Conservation (phyloP, 176 grass and related monocot species). For the Poa pratensis region DNA sequence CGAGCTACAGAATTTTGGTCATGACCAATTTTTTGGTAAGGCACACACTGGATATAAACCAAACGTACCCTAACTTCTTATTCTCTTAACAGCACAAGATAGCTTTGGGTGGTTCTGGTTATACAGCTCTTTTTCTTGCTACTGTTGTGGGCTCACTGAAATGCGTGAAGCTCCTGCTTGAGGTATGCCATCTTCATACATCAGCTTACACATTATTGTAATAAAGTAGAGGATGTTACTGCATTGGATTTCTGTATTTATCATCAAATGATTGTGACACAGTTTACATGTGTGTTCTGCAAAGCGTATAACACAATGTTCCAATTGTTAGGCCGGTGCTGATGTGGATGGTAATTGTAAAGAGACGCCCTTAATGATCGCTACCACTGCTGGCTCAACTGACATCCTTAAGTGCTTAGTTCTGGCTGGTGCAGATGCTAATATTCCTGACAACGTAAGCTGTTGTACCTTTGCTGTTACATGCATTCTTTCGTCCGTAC, state of each 20-base stretch:
- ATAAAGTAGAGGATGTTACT: not conserved
- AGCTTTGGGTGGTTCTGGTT: conserved; percentile 10
- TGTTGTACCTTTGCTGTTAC: not conserved
- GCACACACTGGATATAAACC: too few relatives aligned
- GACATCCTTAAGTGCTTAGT: conserved; percentile 42
- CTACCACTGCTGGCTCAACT: conserved; percentile 34
- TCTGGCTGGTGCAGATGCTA: conserved; percentile 45
- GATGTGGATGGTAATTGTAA: conserved; percentile 41
- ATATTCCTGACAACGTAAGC: conserved; percentile 37
- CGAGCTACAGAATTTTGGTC: too few relatives aligned
- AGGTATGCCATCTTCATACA: conserved; percentile 11
- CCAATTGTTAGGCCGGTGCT: conserved; percentile 43
- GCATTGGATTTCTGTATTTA: not conserved
- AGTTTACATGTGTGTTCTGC: not conserved
- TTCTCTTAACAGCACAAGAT: conserved; percentile 23
- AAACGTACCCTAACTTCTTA: not conserved
- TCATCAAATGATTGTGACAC: conserved; percentile 5
- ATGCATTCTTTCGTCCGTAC: not conserved
- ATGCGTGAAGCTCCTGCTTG: conserved; percentile 7
- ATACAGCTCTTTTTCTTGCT: conserved; percentile 13
- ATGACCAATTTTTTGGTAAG: too few relatives aligned
- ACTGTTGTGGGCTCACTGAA: not conserved
- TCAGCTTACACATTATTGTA: not conserved
- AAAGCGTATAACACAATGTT: conserved; percentile 3
- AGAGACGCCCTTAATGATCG: conserved; percentile 22